phyloP scores from a whole-genome alignment of 2,329 filamentous ascomycete genomes.

The Hypocreales sp. region DNA sequence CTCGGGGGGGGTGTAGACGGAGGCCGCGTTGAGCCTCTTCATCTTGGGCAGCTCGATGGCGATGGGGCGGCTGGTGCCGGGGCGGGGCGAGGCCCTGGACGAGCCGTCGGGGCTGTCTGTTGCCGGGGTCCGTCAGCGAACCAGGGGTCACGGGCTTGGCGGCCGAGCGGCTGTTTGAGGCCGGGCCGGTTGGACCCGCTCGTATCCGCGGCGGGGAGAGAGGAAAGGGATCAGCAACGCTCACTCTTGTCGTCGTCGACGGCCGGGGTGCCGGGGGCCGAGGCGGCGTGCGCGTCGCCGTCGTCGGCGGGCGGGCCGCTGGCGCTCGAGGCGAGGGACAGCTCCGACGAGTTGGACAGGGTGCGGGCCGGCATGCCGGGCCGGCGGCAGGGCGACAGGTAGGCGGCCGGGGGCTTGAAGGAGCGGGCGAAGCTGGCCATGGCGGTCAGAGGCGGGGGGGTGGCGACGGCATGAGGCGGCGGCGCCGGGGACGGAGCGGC shows the following conservation, averaged over 20 bases:
- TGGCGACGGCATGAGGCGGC: too few relatives aligned
- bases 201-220: too few relatives aligned
- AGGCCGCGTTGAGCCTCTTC: slow-evolving; percentile 22
- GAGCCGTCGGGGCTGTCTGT: slow-evolving; percentile 3
- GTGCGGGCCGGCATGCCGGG: slow-evolving; percentile 26
- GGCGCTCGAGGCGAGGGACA: slow-evolving; percentile 17
- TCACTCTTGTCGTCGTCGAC: slow-evolving; percentile 6
- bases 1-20: slow-evolving; percentile 27
- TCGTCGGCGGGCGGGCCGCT: slow-evolving; percentile 13
- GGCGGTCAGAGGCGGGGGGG: too few relatives aligned
- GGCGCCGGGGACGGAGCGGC: too few relatives aligned
- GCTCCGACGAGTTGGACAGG: slow-evolving; percentile 30
- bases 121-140: not conserved
- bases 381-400: slow-evolving; percentile 25
- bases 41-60: slow-evolving; percentile 32
- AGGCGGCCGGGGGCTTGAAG: slow-evolving; percentile 28
- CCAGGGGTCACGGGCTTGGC: too few relatives aligned
- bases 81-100: slow-evolving; percentile 5
- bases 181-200: too few relatives aligned
- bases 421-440: slow-evolving; percentile 36
- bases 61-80: slow-evolving; percentile 29
- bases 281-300: slow-evolving; percentile 12
- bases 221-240: slow-evolving; percentile 2
- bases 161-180: too few relatives aligned
- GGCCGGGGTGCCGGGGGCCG: slow-evolving; percentile 14